These are phyloP conservation scores for apple (Malus domestica) DNA, from an alignment of 306 rosid genomes.

Conservation along the genomic window ASM211411v1 NC_041793.1:20735001-20735500, in stretches of 20 bases:
- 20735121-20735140: background rate
- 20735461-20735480: slow-evolving; percentile 17
- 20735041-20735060: slow-evolving; percentile 19
- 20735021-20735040: slow-evolving; percentile 31
- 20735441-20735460: slow-evolving; percentile 14
- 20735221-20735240: background rate
- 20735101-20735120: slow-evolving; percentile 19
- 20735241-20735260: slow-evolving; percentile 2
- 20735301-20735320: slow-evolving; percentile 29
- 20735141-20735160: slow-evolving; percentile 5
- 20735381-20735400: slow-evolving; percentile 7
- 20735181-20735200: slow-evolving; percentile 9
- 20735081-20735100: slow-evolving; percentile 19
- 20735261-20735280: background rate
- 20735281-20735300: slow-evolving; percentile 22
- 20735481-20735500: slow-evolving; percentile 11
- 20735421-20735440: slow-evolving; percentile 12
- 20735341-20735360: slow-evolving; percentile 22
- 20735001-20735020: slow-evolving; percentile 24
- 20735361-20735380: background rate
- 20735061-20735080: slow-evolving; percentile 2
- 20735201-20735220: background rate
- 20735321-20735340: slow-evolving; percentile 25
- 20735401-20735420: slow-evolving; percentile 5
- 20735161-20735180: slow-evolving; percentile 6